Conservation (phyloP, 805 yeast species). For the Starmerella powellii region DNA sequence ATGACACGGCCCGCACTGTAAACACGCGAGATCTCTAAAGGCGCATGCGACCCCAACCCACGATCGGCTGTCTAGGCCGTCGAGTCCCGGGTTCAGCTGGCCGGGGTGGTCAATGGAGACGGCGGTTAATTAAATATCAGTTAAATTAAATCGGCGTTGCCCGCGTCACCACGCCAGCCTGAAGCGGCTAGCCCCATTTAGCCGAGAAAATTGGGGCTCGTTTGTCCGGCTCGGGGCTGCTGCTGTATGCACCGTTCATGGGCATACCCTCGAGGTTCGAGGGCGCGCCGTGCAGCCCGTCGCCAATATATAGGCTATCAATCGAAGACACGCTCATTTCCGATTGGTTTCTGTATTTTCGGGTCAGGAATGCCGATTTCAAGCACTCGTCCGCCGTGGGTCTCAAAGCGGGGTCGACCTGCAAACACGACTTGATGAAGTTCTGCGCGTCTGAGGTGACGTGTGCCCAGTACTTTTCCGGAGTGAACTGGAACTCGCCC, state of each 20-base stretch:
- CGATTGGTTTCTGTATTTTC: slow-evolving; percentile 23
- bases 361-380: slow-evolving; percentile 36
- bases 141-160: neutral
- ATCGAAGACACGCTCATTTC: slow-evolving; percentile 28
- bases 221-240: slow-evolving; percentile 23
- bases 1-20: too few species aligned
- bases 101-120: too few species aligned
- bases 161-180: neutral
- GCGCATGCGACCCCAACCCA: too few species aligned
- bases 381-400: slow-evolving; percentile 37
- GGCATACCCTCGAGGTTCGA: slow-evolving; percentile 22
- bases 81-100: too few species aligned
- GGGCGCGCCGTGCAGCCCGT: slow-evolving; percentile 10
- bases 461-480: slow-evolving; percentile 45
- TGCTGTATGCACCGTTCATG: slow-evolving; percentile 30
- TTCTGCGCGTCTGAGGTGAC: slow-evolving; percentile 44
- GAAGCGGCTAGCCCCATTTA: slow-evolving; percentile 14
- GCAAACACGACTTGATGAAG: slow-evolving; percentile 46
- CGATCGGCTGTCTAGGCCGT: too few species aligned
- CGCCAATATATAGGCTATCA: slow-evolving; percentile 12
- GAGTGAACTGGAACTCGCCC: slow-evolving; percentile 51
- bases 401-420: slow-evolving; percentile 36
- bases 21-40: too few species aligned
- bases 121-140: neutral
- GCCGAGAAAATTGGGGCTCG: slow-evolving; percentile 13